Base-by-base conservation (phyloP, 139 green algal genomes). In the Limnomonas spitsbergensis region DNA sequence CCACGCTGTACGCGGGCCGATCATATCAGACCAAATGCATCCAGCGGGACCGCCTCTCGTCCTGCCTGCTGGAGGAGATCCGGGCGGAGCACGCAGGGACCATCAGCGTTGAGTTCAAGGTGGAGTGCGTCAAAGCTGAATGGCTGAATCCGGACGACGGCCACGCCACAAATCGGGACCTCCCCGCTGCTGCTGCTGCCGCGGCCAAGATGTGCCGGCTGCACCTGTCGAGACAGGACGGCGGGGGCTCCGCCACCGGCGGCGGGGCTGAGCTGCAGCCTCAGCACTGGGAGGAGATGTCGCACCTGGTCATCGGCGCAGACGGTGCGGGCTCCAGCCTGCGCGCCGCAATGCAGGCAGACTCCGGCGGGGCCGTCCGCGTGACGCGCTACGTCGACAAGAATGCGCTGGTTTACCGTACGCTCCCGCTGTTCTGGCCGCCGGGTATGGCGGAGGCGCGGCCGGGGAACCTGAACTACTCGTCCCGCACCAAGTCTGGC, bases 391-490 rank as follows among this genome's bases (percentile, higher is more conserved):
- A 79, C 20, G 14, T 53, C 61, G 73, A 86, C 67, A 87, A 67
- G 0, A 85, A 85, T 72, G 39, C 69, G 20, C 69, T 83, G 2
- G 86, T 90, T 67, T 90, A 90, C 78, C 83, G 85, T 42, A 90
- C 83, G 3, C 80, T 90, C 2, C 78, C 78, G 1, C 69, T 82
- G 35, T 73, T 72, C 52, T 78, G 69, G 69, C 69, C 76, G 27
- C 56, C 84, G 35, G 34, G 3, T 9, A 35, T 84, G 0, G 75
- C 79, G 1, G 40, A 40, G 2, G 35, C 36, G 1, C 81, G 74
- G 77, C 71, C 56, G 1, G 70, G 68, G 6, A 82, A 89, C 61
- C 31, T 89, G 24, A 89, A 89, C 61, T 89, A 87, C 77, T 87
- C 82, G 9, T 34, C 29, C 0, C 36, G 69, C 53, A 76, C 75